Conservation (phyloP, 176 grass and related monocot genomes). For the Eremochloa ophiuroides region DNA sequence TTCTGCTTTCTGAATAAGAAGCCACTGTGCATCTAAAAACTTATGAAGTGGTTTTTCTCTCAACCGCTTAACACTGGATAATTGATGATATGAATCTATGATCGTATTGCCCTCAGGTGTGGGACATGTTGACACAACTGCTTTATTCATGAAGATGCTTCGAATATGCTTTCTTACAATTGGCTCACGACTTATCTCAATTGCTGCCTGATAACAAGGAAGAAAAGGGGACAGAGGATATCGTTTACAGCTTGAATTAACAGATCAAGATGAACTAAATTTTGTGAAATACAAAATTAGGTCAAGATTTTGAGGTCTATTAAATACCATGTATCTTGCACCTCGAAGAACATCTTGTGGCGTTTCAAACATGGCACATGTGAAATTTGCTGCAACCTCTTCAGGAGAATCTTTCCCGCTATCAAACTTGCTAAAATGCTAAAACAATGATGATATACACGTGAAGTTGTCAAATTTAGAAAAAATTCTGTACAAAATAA, state of each 20-base stretch:
- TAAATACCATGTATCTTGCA: constrained; percentile 86
- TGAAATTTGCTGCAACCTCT: constrained; percentile 87
- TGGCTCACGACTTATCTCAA: constrained; percentile 91
- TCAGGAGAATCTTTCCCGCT: constrained; percentile 83
- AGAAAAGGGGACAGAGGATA: neutral
- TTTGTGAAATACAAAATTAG: neutral
- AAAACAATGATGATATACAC: constrained; percentile 7
- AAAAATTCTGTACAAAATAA: neutral
- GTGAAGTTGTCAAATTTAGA: neutral
- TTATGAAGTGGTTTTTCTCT: constrained; percentile 70
- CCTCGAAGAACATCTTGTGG: constrained; percentile 85
- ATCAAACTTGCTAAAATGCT: constrained; percentile 76
- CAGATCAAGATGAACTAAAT: neutral
- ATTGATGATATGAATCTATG: constrained; percentile 74
- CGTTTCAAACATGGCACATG: constrained; percentile 83
- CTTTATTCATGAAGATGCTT: constrained; percentile 81
- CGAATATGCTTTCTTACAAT: constrained; percentile 91
- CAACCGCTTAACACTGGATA: constrained; percentile 79
- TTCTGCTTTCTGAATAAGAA: constrained; percentile 98
- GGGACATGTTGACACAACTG: constrained; percentile 80
- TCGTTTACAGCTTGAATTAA: neutral
- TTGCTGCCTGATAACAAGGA: constrained; percentile 56
- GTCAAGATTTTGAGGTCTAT: constrained; percentile 9
- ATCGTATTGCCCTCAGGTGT: constrained; percentile 64
- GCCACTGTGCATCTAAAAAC: constrained; percentile 85